Evolutionary conservation across 2,329 filamentous ascomycete species (phyloP), one percentile per base, ranked within the genome.

Genomic region (Dendrostoma leiphaemia): DNA sequence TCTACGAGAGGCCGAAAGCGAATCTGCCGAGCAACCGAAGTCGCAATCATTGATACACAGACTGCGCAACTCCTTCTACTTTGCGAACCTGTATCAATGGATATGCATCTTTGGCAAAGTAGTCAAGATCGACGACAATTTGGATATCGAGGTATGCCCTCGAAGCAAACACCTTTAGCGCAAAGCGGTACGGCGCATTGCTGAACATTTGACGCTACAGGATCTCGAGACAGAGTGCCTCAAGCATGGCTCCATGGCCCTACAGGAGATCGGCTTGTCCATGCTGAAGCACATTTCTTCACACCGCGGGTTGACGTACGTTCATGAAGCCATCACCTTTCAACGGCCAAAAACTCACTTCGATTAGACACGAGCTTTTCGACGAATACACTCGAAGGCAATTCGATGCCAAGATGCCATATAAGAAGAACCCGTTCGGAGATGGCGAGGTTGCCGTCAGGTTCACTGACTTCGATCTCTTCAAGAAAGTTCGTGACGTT

Each of bases 201-300:
- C 34, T 54, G 32, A 63, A 23, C 12, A 4, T 23, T 26, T 34
- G 29, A 35, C 47, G 17, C 32, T 47, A 97, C 48, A 97, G 94
- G 89, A 93, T 59, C 78, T 97, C 35, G 94, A 97, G 74, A 81
- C 81, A 45, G 92, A 96, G 74, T 96, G 91, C 67, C 76, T 97
- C 31, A 92, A 90, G 67, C 86, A 88, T 17, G 78, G 84, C 29
- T 95, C 92, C 1, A 81, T 84, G 41, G 81, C 86, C 60, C 79
- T 99, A 17, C 77, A 88, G 57, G 84, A 93, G 53, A 90, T 97
- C 63, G 93, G 91, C 32, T 80, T 99, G 43, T 85, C 89, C 51
- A 78, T 97, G 19, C 83, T 97, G 56, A 97, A 97, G 79, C 91
- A 89, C 67, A 86, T 97, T 47, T 97, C 94, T 29, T 96, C 92